phyloP scores from a whole-genome alignment of 2,329 filamentous ascomycete genomes.

The Aureobasidium sp. region DNA sequence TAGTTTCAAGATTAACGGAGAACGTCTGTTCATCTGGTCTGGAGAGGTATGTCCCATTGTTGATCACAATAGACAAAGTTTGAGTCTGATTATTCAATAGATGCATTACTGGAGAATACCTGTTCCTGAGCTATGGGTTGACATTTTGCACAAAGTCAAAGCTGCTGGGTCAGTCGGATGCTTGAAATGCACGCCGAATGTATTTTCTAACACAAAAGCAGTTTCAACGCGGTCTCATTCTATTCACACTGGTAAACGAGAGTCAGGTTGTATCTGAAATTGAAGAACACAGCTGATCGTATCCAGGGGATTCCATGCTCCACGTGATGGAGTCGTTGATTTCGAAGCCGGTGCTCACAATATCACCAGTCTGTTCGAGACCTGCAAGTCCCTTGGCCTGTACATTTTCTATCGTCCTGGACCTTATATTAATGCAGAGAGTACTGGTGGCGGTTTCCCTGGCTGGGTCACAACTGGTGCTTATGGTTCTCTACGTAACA shows the following conservation, averaged over 20 bases:
- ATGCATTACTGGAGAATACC: slow-evolving; percentile 47
- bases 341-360: slow-evolving; percentile 47
- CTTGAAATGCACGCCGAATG: no score
- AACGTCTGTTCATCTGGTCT: slow-evolving; percentile 44
- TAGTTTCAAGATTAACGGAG: slow-evolving; percentile 43
- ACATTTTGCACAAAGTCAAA: slow-evolving; percentile 44
- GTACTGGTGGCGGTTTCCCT: slow-evolving; percentile 52
- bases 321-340: slow-evolving; percentile 24
- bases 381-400: slow-evolving; percentile 46
- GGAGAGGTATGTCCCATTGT: slow-evolving; percentile 30
- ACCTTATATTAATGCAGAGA: slow-evolving; percentile 49
- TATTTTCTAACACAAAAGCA: neutral
- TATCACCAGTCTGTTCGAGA: slow-evolving; percentile 43
- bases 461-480: slow-evolving; percentile 53
- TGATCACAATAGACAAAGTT: neutral
- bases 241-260: slow-evolving; percentile 10
- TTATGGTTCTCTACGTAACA: slow-evolving; percentile 47
- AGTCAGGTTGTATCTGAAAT: neutral
- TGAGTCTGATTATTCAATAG: neutral
- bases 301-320: slow-evolving; percentile 5
- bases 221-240: slow-evolving; percentile 34
- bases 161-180: slow-evolving; percentile 29
- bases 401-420: slow-evolving; percentile 41
- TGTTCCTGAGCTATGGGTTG: slow-evolving; percentile 42
- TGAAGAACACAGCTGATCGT: neutral